Evolutionary conservation across 305 asterid genomes (phyloP), one percentile per base, ranked within the genome.

Genomic region (Fraxinus velutina): DNA sequence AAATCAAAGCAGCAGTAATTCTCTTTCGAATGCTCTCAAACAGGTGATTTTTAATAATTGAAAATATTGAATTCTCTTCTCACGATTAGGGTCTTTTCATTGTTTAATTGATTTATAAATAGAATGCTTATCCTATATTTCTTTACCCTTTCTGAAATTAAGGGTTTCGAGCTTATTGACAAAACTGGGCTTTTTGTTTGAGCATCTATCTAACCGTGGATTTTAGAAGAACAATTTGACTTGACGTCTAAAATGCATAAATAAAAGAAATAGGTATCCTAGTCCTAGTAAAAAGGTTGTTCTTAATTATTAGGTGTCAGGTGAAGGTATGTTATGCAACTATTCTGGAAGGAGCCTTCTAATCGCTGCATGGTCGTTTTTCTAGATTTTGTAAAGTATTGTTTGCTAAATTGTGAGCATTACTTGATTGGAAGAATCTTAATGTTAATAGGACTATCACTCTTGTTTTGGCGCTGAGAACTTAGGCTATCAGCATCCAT

Each of bases 1-100:
- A 80, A 95, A 95, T 83, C 97, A 93, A 78, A 91, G 88, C 83
- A 71, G 88, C 80, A 79, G 85, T 52, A 87, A 91, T 86, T 80
- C 99, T 77, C 85, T 93, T 64, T 74, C 91, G 22, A 93, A 93
- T 78, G 98, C 99, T 87, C 94, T 95, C 86, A 95, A 93, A 81
- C 93, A 92, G 98, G 98, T 93, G 64, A 22, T 4, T 80, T 30
- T 6, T 15, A 64, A 62, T 62, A 24, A 8, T 24, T 27, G 17
- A 68, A 68, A 22, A 21, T 77, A 1, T 74, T 34, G 19, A 44
- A 62, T 73, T 77, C 37, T 6, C 50, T n/a, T 10, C 34, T 10
- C 33, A 15, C 21, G 73, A 55, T 81, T 76, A 84, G 83, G 84
- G 85, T 62, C 78, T 32, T 72, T 44, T 80, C 9, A 64, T 12